Evolutionary conservation across 129 eudicot genomes (phyloP).

Genomic region (Artemisia annua): DNA sequence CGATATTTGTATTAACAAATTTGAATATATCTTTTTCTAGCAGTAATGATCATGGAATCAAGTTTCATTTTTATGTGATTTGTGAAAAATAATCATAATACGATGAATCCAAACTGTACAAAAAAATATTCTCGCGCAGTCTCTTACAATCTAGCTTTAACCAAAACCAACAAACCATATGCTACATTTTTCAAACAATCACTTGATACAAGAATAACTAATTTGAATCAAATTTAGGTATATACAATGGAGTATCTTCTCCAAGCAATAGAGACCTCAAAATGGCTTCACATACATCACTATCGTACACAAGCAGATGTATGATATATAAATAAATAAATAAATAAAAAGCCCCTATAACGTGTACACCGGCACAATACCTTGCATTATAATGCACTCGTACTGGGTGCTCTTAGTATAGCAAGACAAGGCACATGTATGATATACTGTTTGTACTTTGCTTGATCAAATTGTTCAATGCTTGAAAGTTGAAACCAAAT

Average conservation of each 20-base stretch:
- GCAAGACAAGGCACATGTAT: not conserved
- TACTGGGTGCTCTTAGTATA: not conserved
- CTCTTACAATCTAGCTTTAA: not conserved
- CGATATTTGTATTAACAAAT: too few species aligned
- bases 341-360: too few species aligned
- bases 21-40: not conserved
- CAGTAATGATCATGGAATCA: not conserved
- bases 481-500: not conserved
- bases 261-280: conserved; percentile 84
- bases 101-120: too few species aligned
- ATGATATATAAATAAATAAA: too few species aligned
- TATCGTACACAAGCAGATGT: conserved; percentile 86
- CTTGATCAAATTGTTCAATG: conserved; percentile 3
- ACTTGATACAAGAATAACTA: conserved; percentile 17
- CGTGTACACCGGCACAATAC: too few species aligned
- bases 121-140: too few species aligned
- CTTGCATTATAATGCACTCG: too few species aligned
- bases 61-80: not conserved
- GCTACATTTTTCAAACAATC: conserved; percentile 30
- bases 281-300: conserved; percentile 80
- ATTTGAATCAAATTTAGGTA: conserved; percentile 41
- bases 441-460: not conserved
- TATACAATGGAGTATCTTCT: conserved; percentile 74
- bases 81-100: too few species aligned
- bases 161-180: conserved; percentile 26